Evolutionary conservation across 306 rosid species (phyloP).

Genomic region (Sesbania bispinosa): DNA sequence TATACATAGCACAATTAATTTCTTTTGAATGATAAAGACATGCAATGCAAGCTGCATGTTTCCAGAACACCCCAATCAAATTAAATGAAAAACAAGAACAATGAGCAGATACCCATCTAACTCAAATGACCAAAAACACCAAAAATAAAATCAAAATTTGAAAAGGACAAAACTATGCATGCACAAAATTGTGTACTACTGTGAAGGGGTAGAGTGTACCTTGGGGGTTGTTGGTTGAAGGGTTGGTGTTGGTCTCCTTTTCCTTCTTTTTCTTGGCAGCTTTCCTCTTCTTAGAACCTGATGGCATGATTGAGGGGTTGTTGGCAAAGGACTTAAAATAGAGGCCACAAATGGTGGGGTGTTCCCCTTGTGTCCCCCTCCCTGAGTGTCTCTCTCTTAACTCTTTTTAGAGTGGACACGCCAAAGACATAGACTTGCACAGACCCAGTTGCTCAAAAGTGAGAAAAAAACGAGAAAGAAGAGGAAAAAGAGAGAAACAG

Average conservation of each 20-base stretch:
- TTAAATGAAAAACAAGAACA: background rate
- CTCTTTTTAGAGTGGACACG: background rate
- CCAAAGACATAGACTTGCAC: background rate
- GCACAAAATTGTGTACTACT: too few relatives aligned
- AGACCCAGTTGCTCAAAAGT: background rate
- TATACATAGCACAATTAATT: background rate
- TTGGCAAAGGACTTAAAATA: too few relatives aligned
- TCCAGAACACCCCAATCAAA: constrained; percentile 4
- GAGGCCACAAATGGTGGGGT: constrained; percentile 39
- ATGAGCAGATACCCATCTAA: too few relatives aligned
- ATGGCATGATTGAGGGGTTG: constrained; percentile 62
- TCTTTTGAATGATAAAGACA: background rate
- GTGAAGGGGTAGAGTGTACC: constrained; percentile 28
- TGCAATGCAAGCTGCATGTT: background rate
- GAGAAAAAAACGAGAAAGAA: background rate
- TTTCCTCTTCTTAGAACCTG: constrained; percentile 75
- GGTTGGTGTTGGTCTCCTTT: constrained; percentile 37
- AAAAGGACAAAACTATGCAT: constrained; percentile 7
- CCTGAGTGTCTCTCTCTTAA: too few relatives aligned
- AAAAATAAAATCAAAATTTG: background rate
- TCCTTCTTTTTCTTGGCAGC: constrained; percentile 87
- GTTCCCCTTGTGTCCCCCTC: background rate
- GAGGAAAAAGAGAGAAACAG: constrained; percentile 1
- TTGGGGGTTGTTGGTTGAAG: too few relatives aligned
- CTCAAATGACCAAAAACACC: background rate